Evolutionary conservation across 2,329 filamentous ascomycete species (phyloP).

Genomic region (Xylariales sp.): DNA sequence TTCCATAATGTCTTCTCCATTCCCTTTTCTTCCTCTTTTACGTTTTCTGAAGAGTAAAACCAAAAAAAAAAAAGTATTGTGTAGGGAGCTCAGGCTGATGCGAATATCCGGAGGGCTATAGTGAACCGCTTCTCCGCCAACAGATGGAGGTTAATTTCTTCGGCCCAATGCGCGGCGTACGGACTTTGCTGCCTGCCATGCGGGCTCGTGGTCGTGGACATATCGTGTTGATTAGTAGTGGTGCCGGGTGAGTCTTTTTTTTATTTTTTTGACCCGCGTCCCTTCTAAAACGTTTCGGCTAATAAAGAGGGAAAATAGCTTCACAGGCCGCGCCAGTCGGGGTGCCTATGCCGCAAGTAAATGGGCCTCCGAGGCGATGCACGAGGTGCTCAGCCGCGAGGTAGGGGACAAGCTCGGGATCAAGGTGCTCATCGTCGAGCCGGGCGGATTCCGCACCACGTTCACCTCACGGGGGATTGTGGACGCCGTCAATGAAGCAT

Average conservation of each 20-base stretch:
- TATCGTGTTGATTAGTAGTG: slow-evolving; percentile 33
- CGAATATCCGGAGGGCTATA: slow-evolving; percentile 19
- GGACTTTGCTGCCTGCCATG: slow-evolving; percentile 29
- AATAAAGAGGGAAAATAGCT: slow-evolving; percentile 29
- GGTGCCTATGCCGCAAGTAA: slow-evolving; percentile 34
- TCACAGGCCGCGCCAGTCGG: slow-evolving; percentile 29
- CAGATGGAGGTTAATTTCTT: slow-evolving; percentile 37
- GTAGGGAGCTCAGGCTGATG: slow-evolving; percentile 17
- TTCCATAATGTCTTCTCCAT: slow-evolving; percentile 20
- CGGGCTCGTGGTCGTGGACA: slow-evolving; percentile 28
- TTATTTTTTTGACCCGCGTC: no score
- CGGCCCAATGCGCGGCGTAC: slow-evolving; percentile 33
- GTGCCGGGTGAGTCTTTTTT: slow-evolving; percentile 26
- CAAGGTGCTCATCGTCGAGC: slow-evolving; percentile 35
- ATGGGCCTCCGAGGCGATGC: slow-evolving; percentile 33
- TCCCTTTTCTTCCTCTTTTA: slow-evolving; percentile 3
- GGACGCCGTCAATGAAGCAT: slow-evolving; percentile 29
- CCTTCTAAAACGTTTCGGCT: slow-evolving; percentile 15
- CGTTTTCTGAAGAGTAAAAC: slow-evolving; percentile 9
- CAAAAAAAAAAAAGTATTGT: slow-evolving; percentile 5
- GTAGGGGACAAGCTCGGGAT: slow-evolving; percentile 31
- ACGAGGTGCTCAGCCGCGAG: slow-evolving; percentile 32
- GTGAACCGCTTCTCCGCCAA: slow-evolving; percentile 26
- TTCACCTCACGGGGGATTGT: slow-evolving; percentile 28
- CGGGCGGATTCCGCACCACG: slow-evolving; percentile 31